phyloP scores from a whole-genome alignment of 2,329 filamentous ascomycete species.

The Sordariomycetes sp. region DNA sequence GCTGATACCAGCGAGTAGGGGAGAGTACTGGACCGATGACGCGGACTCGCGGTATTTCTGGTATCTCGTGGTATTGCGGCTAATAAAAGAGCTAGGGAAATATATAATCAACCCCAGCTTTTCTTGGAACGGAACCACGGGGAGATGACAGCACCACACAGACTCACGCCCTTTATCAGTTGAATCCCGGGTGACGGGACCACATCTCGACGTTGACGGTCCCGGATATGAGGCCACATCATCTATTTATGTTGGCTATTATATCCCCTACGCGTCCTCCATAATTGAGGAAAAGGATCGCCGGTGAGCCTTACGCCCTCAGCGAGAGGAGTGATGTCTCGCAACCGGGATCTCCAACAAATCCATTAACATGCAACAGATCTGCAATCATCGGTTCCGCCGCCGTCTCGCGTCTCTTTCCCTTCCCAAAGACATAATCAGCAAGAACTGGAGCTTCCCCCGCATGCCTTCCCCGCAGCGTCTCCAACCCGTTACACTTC shows the following conservation, averaged over 20 bases:
- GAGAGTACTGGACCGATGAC: background rate
- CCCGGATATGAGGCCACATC: background rate
- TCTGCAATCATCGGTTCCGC: background rate
- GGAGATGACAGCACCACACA: too few species aligned
- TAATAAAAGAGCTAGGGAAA: background rate
- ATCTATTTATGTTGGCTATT: background rate
- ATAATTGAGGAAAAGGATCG: too few species aligned
- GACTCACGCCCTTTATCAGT: too few species aligned
- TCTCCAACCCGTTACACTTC: too few species aligned
- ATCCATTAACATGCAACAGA: background rate
- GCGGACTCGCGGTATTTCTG: background rate
- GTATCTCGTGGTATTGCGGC: background rate
- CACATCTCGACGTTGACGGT: too few species aligned
- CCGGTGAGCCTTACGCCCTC: too few species aligned
- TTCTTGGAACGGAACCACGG: too few species aligned
- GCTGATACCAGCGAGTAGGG: background rate
- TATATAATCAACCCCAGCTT: background rate
- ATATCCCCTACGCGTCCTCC: too few species aligned
- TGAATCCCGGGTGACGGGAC: too few species aligned
- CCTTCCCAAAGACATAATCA: background rate
- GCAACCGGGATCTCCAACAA: background rate
- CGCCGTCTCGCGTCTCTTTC: too few species aligned
- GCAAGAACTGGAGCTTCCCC: background rate
- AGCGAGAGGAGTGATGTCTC: background rate
- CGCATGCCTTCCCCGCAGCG: background rate